Percentiles rank a stretch among this genome's conserved stretches.
These are phyloP conservation scores for Aspergillus floridensis DNA, from an alignment of 2,329 filamentous ascomycete species.

Conservation along the genomic window DNA sequence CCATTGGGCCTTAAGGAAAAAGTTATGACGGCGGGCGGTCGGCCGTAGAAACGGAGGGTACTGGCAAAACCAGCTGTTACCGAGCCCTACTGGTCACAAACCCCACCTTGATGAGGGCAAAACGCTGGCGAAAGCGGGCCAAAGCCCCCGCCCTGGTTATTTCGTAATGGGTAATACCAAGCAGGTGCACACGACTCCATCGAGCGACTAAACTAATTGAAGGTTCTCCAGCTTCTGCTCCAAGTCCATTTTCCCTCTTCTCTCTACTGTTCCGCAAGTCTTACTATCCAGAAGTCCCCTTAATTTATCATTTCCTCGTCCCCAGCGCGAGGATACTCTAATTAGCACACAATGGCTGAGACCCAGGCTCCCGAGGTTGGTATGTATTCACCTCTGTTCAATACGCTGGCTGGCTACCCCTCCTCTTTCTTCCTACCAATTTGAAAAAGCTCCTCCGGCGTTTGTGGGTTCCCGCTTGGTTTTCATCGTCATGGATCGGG, in stretches of 20 bases:
- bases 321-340: slow-evolving; percentile 24
- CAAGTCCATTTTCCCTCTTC: slow-evolving; percentile 21
- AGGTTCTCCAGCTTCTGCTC: slow-evolving; percentile 17
- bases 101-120: background rate
- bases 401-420: slow-evolving; percentile 11
- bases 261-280: slow-evolving; percentile 20
- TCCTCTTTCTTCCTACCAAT: slow-evolving; percentile 23
- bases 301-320: slow-evolving; percentile 16
- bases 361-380: slow-evolving; percentile 40
- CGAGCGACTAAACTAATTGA: slow-evolving; percentile 5
- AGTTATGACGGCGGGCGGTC: slow-evolving; percentile 10
- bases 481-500: slow-evolving; percentile 19
- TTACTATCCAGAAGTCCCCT: slow-evolving; percentile 13
- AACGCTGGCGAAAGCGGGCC: background rate
- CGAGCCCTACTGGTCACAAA: slow-evolving; percentile 16
- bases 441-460: slow-evolving; percentile 33
- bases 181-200: slow-evolving; percentile 29
- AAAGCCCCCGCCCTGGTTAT: slow-evolving; percentile 24
- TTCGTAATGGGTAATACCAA: slow-evolving; percentile 17
- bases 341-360: slow-evolving; percentile 39
- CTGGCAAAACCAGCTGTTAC: slow-evolving; percentile 8
- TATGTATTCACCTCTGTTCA: slow-evolving; percentile 28
- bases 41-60: slow-evolving; percentile 7
- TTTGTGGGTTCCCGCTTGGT: slow-evolving; percentile 32
- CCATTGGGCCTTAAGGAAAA: background rate